Base-by-base conservation (phyloP, 2,329 filamentous ascomycete genomes). In the Cercospora brassicicola region DNA sequence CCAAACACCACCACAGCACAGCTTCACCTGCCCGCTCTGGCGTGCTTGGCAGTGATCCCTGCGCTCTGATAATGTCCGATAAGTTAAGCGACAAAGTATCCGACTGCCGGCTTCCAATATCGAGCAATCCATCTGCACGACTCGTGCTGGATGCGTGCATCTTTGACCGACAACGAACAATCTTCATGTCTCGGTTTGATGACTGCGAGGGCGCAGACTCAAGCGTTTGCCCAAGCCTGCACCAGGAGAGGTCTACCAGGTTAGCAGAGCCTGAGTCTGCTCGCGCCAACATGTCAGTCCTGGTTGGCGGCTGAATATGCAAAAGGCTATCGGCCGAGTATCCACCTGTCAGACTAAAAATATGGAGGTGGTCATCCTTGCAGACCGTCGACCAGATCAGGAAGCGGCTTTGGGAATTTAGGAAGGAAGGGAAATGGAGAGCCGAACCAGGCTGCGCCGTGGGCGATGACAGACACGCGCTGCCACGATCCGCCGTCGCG, bases 401-500 rank as follows among this genome's bases (percentile, higher is more conserved):
- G 48, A 64, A 56, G 48, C 23, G 48, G 48, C 26, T 28, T 55
- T 26, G 62, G 13, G 20, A 33, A 51, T 57, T 57, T 57, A 30
- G 53, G 53, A 57, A 39, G 18, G 23, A 55, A 57, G n/a, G 31
- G 31, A 61, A n/a, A 57, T 64, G 62, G 62, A 64, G 62, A 64
- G 62, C 62, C 62, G 62, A 64, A 64, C 23, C 36, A 57, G 36
- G 39, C 20, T 48, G 20, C 60, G 45, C n/a, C 60, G 23, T 51
- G 39, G 39, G 26, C 60, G 60, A 53, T 53, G 39, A 62, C 59
- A 28, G 36, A 42, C 59, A 20, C 18, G 26, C 18, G 31, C 59
- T 61, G 59, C n/a, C 33, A 45, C 33, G 36, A 26, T n/a, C 20
- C 59, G 30, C 20, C 59, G 59, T 23, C 20, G 36, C 23, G 15